Percentiles rank a stretch among this genome's conserved stretches.
Conservation (phyloP, 179 eudicot genomes). For the Sideroxylon spinosum region DNA sequence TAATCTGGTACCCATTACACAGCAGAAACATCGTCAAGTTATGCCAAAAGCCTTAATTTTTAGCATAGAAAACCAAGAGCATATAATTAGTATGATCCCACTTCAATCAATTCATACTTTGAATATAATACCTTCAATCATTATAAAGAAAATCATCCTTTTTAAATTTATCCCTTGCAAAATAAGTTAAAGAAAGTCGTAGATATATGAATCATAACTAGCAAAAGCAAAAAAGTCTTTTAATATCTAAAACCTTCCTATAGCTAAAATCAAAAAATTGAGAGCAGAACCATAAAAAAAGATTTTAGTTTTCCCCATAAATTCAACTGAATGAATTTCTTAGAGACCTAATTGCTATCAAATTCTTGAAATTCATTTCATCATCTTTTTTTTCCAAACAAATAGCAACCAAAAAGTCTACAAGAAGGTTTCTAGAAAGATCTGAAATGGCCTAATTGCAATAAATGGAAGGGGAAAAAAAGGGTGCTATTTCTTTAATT, state of each 20-base stretch:
- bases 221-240: background rate
- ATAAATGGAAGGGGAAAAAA: background rate
- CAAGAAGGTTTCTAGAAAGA: background rate
- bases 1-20: too few species aligned
- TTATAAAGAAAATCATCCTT: background rate
- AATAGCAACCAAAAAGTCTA: background rate
- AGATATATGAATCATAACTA: background rate
- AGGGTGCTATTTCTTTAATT: background rate
- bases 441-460: background rate
- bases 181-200: background rate
- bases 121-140: background rate
- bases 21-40: too few species aligned
- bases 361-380: slow-evolving; percentile 1
- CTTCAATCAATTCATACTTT: background rate
- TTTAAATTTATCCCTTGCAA: background rate
- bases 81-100: background rate
- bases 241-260: background rate
- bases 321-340: background rate
- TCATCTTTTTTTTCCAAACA: background rate
- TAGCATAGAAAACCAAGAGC: too few species aligned
- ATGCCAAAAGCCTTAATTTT: too few species aligned
- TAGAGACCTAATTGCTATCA: background rate
- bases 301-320: slow-evolving; percentile 2
- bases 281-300: background rate
- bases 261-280: background rate